Percentiles rank a stretch among this genome's conserved stretches.
phyloP scores from a whole-genome alignment of 1,284 basidiomycete genomes.

The Caloboletus firmus region DNA sequence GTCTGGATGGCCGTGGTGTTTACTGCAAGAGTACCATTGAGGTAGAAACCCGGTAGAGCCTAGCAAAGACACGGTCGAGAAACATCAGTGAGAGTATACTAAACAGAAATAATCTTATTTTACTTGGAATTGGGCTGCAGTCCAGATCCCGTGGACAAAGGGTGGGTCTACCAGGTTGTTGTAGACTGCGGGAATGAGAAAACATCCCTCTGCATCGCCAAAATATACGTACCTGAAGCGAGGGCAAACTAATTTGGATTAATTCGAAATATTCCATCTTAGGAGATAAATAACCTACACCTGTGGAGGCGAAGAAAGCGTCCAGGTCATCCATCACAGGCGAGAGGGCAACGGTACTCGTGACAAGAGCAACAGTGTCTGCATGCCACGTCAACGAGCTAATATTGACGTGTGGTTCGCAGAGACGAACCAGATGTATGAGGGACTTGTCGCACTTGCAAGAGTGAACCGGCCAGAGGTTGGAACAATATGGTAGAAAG shows the following conservation, averaged over 20 bases:
- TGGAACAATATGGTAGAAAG: conserved; percentile 47
- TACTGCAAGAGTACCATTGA: conserved; percentile 54
- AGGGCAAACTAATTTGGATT: conserved; percentile 39
- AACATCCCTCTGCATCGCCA: conserved; percentile 4
- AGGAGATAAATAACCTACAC: conserved; percentile 38
- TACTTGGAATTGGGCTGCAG: conserved; percentile 51
- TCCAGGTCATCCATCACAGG: conserved; percentile 46
- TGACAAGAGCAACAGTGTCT: conserved; percentile 44
- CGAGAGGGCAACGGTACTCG: conserved; percentile 42
- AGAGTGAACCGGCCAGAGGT: conserved; percentile 57
- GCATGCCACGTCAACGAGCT: conserved; percentile 5
- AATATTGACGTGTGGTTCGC: background rate
- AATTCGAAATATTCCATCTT: background rate
- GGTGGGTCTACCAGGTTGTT: conserved; percentile 51
- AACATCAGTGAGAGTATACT: background rate
- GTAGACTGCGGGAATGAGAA: conserved; percentile 41
- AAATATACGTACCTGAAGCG: conserved; percentile 37
- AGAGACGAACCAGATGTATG: conserved; percentile 37
- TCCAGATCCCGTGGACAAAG: conserved; percentile 50
- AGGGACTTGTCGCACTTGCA: conserved; percentile 47
- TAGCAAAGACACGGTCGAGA: background rate
- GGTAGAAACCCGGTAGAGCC: conserved; percentile 40
- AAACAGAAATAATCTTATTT: conserved; percentile 33
- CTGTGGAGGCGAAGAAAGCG: conserved; percentile 58
- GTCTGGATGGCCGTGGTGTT: conserved; percentile 57